phyloP scores from a whole-genome alignment of 345 rosid genomes.

The Citrus inodora region DNA sequence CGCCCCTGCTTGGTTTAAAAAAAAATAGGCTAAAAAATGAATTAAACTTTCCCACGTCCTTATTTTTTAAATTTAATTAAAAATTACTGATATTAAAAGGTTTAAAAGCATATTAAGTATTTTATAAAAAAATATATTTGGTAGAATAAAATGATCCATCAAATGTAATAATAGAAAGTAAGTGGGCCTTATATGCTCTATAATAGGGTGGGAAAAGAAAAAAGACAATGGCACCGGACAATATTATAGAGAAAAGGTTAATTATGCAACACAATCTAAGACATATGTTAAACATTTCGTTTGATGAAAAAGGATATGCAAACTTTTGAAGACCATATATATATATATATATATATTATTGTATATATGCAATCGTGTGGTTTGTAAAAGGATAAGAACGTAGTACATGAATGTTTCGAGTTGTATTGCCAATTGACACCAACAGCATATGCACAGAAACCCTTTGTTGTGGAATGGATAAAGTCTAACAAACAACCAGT shows the following conservation, averaged over 20 bases:
- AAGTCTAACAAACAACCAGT: too few species aligned
- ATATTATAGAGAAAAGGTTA: not conserved
- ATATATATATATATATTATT: too few species aligned
- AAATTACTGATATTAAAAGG: too few species aligned
- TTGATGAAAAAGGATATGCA: not conserved
- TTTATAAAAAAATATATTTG: too few species aligned
- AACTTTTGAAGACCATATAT: not conserved
- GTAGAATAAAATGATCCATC: not conserved
- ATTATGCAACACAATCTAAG: not conserved
- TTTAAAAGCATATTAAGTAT: too few species aligned
- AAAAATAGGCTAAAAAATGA: fast-evolving
- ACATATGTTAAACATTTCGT: not conserved
- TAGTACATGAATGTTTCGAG: not conserved
- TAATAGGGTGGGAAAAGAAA: not conserved
- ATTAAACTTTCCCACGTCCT: too few species aligned
- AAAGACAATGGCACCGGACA: not conserved
- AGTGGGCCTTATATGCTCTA: not conserved
- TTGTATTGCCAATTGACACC: not conserved
- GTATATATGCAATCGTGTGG: not conserved
- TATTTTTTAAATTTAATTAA: too few species aligned
- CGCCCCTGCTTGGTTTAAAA: fast-evolving
- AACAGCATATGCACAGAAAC: too few species aligned
- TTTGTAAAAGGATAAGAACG: not conserved
- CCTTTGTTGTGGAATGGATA: too few species aligned
- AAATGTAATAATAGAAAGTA: not conserved